Conservation (phyloP, 768 basidiomycete genomes). For the Lentinula detonsa region DNA sequence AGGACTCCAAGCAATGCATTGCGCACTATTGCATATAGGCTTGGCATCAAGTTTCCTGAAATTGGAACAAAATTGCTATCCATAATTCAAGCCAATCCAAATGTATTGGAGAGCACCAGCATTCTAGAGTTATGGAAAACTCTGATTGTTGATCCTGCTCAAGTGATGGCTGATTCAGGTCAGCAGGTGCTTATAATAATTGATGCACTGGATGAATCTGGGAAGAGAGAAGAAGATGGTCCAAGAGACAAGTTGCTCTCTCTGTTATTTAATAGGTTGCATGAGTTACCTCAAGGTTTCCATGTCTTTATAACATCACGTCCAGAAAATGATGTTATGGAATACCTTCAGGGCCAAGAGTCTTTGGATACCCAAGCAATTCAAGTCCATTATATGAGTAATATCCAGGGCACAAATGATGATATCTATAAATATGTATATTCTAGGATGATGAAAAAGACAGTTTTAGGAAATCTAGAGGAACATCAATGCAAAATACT, state of each 20-base stretch:
- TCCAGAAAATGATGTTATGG: neutral
- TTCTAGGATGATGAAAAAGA: neutral
- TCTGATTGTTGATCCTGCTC: neutral
- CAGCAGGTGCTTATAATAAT: neutral
- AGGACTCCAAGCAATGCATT: neutral
- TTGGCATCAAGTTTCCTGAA: neutral
- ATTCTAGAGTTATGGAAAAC: neutral
- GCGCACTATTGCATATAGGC: neutral
- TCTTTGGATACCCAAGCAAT: neutral
- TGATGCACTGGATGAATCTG: slow-evolving; percentile 2
- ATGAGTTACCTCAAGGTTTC: neutral
- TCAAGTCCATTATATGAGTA: neutral
- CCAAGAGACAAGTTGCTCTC: neutral
- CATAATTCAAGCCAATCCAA: neutral
- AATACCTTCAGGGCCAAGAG: neutral
- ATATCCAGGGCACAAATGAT: neutral
- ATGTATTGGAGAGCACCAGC: neutral
- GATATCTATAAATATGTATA: neutral
- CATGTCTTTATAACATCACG: neutral
- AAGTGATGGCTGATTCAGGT: neutral
- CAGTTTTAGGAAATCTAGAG: neutral
- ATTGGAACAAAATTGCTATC: neutral
- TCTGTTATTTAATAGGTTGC: neutral
- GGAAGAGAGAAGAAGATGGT: neutral
- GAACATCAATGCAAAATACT: neutral